Evolutionary conservation across 2,329 filamentous ascomycete genomes (phyloP).

Genomic region (Monosporascus sp.): DNA sequence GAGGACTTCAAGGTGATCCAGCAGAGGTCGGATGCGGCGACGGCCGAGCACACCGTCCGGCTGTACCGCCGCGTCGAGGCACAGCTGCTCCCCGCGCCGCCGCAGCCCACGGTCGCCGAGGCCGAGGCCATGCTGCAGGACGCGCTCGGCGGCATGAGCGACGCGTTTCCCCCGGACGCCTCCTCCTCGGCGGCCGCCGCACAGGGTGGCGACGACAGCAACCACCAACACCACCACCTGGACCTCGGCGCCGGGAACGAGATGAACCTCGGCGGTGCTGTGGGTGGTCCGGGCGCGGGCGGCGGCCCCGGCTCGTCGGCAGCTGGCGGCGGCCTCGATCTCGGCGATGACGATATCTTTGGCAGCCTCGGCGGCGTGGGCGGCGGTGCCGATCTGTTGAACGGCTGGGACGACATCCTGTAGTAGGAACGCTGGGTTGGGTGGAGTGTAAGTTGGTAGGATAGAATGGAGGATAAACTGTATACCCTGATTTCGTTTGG

Average conservation of each 20-base stretch:
- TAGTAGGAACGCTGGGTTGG: background rate
- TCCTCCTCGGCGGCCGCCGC: conserved; percentile 38
- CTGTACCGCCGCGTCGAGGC: conserved; percentile 60
- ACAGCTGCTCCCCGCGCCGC: conserved; percentile 45
- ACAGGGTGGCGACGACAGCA: conserved; percentile 29
- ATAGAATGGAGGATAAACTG: no score
- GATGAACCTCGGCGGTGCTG: conserved; percentile 33
- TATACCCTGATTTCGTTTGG: no score
- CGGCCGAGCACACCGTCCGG: conserved; percentile 58
- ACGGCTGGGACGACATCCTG: conserved; percentile 21
- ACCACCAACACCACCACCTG: conserved; percentile 20
- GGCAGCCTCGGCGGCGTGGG: conserved; percentile 22
- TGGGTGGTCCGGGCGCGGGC: conserved; percentile 33
- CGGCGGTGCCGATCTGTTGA: conserved; percentile 18
- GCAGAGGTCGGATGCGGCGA: conserved; percentile 43
- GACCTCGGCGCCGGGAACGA: conserved; percentile 30
- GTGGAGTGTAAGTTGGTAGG: no score
- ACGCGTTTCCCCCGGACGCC: conserved; percentile 32
- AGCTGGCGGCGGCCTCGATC: conserved; percentile 32
- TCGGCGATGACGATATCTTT: conserved; percentile 41
- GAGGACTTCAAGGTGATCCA: conserved; percentile 53
- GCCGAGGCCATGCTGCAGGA: conserved; percentile 36
- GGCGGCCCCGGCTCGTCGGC: conserved; percentile 29
- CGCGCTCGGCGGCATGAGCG: conserved; percentile 36
- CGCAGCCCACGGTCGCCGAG: conserved; percentile 1